Evolutionary conservation across 495 filamentous ascomycete genomes (phyloP).

Genomic region (Aspergillus leporis): DNA sequence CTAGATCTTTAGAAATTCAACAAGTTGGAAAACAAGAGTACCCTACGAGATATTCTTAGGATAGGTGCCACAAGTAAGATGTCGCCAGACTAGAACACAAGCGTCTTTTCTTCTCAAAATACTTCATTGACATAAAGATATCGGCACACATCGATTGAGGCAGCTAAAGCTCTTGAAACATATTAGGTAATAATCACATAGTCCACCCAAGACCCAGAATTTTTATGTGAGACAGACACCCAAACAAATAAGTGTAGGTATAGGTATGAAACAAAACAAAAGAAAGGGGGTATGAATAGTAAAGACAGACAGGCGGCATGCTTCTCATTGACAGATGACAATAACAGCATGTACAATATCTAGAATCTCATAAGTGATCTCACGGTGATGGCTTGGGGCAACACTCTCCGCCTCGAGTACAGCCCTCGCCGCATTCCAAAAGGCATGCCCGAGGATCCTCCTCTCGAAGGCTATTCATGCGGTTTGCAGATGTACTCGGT

Average conservation of each 20-base stretch:
- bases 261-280: constrained; percentile 9
- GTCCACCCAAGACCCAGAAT: background rate
- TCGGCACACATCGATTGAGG: background rate
- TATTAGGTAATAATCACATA: background rate
- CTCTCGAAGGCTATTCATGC: constrained; percentile 51
- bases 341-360: background rate
- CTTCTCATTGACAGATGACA: background rate
- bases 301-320: background rate
- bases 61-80: no score
- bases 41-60: no score
- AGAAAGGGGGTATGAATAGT: constrained; percentile 5
- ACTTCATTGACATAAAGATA: background rate
- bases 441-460: constrained; percentile 66
- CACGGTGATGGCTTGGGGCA: constrained; percentile 54
- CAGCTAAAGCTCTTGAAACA: background rate
- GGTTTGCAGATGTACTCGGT: constrained; percentile 38
- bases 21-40: no score
- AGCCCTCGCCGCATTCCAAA: constrained; percentile 84
- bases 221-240: background rate
- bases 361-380: constrained; percentile 1
- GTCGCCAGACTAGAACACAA: no score
- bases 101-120: background rate
- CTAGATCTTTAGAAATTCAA: background rate
- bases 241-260: background rate
- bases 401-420: constrained; percentile 68